phyloP scores from a whole-genome alignment of 2,329 filamentous ascomycete genomes.

The Colletotrichum sp. region DNA sequence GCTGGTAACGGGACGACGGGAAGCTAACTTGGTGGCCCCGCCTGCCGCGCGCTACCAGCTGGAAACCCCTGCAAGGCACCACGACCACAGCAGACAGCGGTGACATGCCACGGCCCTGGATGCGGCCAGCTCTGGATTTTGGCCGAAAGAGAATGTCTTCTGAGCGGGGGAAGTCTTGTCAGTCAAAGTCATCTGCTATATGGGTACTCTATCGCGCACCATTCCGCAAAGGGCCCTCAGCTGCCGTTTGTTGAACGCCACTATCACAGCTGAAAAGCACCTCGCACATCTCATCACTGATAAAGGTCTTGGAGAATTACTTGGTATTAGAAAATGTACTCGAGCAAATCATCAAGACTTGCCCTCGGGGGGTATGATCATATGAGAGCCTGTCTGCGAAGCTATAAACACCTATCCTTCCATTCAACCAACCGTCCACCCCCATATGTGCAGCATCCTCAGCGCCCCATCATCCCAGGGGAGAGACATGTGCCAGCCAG shows the following conservation, averaged over 20 bases:
- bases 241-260: background rate
- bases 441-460: background rate
- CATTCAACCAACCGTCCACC: background rate
- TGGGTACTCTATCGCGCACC: background rate
- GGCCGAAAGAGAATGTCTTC: background rate
- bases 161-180: background rate
- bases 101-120: background rate
- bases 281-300: background rate
- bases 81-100: background rate
- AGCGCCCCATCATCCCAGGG: background rate
- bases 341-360: conserved; percentile 11
- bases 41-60: background rate
- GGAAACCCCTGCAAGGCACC: background rate
- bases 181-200: background rate
- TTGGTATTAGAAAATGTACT: conserved; percentile 4
- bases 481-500: background rate
- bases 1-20: background rate
- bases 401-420: background rate
- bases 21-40: background rate
- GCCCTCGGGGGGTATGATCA: background rate
- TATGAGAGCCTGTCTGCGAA: conserved; percentile 1
- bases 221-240: background rate
- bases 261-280: background rate
- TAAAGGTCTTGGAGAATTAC: background rate
- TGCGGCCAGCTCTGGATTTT: background rate